Evolutionary conservation across 257 asterid species (phyloP).

Genomic region (Rubia yunnanensis): DNA sequence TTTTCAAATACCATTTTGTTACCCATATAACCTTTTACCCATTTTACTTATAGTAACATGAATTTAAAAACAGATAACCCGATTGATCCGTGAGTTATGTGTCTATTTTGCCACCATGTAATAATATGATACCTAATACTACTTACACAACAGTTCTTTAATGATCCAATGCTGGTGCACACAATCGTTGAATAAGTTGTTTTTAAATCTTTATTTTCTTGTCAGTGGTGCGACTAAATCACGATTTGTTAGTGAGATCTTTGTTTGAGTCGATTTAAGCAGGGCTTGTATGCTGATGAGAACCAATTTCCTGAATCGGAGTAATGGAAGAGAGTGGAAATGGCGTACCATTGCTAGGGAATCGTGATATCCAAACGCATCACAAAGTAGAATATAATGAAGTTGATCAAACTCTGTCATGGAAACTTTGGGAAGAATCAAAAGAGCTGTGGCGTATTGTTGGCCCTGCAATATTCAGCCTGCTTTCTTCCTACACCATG

Average conservation of each 20-base stretch:
- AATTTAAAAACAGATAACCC: no score
- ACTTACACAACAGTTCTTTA: no score
- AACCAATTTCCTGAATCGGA: not conserved
- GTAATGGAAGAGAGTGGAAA: not conserved
- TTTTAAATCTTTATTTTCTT: not conserved
- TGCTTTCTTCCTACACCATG: conserved; percentile 63
- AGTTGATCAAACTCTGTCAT: not conserved
- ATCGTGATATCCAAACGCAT: not conserved
- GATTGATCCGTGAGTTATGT: no score
- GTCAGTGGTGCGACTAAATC: not conserved
- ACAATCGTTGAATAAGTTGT: not conserved
- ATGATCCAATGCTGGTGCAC: no score
- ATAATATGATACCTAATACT: no score
- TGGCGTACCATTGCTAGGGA: conserved; percentile 2
- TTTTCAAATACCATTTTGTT: no score
- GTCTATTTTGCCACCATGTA: no score
- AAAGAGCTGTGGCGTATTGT: conserved; percentile 76
- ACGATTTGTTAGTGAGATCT: not conserved
- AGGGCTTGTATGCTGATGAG: not conserved
- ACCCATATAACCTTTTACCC: no score
- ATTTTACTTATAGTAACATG: no score
- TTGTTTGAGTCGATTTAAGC: not conserved
- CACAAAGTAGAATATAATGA: not conserved
- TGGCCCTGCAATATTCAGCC: conserved; percentile 85
- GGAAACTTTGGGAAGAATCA: conserved; percentile 25